phyloP scores from a whole-genome alignment of 768 basidiomycete species.

The Obba rivulosa region DNA sequence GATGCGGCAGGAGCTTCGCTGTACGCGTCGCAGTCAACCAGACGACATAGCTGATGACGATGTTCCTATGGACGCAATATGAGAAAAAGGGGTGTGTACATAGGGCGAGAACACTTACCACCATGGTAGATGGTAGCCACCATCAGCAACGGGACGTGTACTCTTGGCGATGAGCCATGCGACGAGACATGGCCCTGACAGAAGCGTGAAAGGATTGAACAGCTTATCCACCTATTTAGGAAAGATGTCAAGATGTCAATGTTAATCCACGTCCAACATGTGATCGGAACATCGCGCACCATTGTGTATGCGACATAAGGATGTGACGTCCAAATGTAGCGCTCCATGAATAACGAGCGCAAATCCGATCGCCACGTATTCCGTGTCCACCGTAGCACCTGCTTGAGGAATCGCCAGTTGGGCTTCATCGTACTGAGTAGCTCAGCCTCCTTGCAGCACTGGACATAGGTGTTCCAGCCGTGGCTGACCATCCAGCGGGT shows the following conservation, averaged over 20 bases:
- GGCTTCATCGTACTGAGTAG: conserved; percentile 93
- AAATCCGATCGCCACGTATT: conserved; percentile 94
- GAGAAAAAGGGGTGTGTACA: neutral
- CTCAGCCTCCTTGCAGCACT: conserved; percentile 81
- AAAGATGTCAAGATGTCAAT: neutral
- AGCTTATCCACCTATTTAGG: conserved; percentile 63
- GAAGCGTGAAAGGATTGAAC: conserved; percentile 81
- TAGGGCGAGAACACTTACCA: conserved; percentile 43
- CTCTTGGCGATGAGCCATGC: conserved; percentile 74
- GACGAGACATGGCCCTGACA: conserved; percentile 80
- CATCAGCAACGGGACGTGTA: conserved; percentile 57
- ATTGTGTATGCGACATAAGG: conserved; percentile 84
- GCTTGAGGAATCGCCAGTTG: conserved; percentile 93
- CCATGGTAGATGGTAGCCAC: conserved; percentile 79
- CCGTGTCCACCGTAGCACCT: conserved; percentile 88
- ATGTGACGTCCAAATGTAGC: conserved; percentile 83
- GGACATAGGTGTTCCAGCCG: conserved; percentile 93
- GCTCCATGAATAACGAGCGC: conserved; percentile 82
- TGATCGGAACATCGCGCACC: conserved; percentile 37
- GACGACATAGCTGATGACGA: conserved; percentile 58
- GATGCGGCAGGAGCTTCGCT: conserved; percentile 64
- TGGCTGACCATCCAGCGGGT: conserved; percentile 96
- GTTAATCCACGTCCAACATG: neutral
- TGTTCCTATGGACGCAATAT: conserved; percentile 45
- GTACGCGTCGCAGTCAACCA: conserved; percentile 71